These are phyloP conservation scores for Gautieria morchelliformis DNA, from an alignment of 768 basidiomycete species.

Conservation along the genomic window DNA sequence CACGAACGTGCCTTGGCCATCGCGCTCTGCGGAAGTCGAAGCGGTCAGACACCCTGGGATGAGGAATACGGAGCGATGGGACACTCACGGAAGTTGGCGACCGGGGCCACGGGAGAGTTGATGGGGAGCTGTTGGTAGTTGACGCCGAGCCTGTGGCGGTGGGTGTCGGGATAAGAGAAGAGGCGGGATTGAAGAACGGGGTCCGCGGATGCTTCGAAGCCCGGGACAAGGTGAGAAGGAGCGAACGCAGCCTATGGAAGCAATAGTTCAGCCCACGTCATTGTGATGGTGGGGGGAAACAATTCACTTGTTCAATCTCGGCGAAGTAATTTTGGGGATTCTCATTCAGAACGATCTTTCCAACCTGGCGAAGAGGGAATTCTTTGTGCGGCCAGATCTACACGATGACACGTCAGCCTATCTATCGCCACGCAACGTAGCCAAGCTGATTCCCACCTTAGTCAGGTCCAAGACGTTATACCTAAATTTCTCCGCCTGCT, in stretches of 20 bases:
- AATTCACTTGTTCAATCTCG: constrained; percentile 81
- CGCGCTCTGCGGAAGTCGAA: constrained; percentile 40
- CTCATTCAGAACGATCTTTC: constrained; percentile 74
- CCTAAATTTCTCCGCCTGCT: constrained; percentile 84
- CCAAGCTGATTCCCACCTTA: constrained; percentile 31
- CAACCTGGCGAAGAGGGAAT: constrained; percentile 82
- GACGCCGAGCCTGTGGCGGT: constrained; percentile 70
- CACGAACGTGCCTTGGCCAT: constrained; percentile 56
- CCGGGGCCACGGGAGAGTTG: constrained; percentile 64
- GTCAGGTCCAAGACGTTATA: constrained; percentile 89
- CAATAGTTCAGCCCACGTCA: constrained; percentile 3
- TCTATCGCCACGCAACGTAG: background rate
- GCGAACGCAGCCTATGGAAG: constrained; percentile 60
- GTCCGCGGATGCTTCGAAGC: constrained; percentile 84
- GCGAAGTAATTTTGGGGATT: constrained; percentile 85
- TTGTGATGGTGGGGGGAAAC: constrained; percentile 21
- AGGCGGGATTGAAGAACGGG: constrained; percentile 91
- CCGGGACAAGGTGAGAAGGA: constrained; percentile 80
- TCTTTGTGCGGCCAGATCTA: constrained; percentile 75
- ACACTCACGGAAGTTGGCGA: constrained; percentile 66
- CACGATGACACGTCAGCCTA: constrained; percentile 25
- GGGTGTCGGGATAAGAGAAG: constrained; percentile 90
- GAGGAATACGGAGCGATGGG: background rate
- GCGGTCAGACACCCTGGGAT: background rate
- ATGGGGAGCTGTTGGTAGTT: constrained; percentile 83